Evolutionary conservation across 306 rosid species (phyloP), one percentile per base, ranked within the genome.

Genomic region (Dalbergia cochinchinensis): DNA sequence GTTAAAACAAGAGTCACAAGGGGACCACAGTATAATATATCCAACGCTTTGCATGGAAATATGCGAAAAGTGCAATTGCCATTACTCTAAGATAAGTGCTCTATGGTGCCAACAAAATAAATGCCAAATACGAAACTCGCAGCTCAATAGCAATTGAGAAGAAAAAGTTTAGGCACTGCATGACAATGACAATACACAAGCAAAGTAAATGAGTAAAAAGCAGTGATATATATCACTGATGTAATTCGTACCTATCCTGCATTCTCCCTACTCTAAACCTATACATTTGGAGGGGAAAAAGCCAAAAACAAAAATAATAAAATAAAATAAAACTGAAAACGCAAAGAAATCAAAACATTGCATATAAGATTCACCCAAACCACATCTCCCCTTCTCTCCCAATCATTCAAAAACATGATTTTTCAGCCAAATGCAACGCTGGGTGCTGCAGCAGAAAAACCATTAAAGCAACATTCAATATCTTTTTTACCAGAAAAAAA

Each of bases 341-440:
- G 11, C 11, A 72, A 81, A 54, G 10, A 19, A 68, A 68, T 20
- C 9, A 42, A 67, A 74, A 31, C 72, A 58, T 6, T 33, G 6
- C 42, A 18, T 55, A n/a, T 53, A 33, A 14, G 22, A 35, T 48
- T 69, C 45, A 55, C 59, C 48, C 39, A 74, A 31, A 65, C 42
- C 47, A 10, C 73, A 57, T 45, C 5, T 37, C 41, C 41, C 41
- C 7, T 37, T 37, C 41, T 37, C 41, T 37, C 41, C n/a, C n/a
- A 13, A 50, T 50, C 53, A 39, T 61, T 26, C 18, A 47, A 26
- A 65, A 60, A 77, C 39, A 68, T 45, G 12, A 16, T 39, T 41
- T 73, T 41, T 67, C 54, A 69, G 1, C 5, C 22, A 73, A 73
- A 64, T 79, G 61, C 78, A 53, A 75, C 47, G n/a, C 33, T 50